Percentiles rank a stretch among this genome's conserved stretches.
phyloP scores from a whole-genome alignment of 2,329 filamentous ascomycete genomes.

The Pseudogymnoascus pannorum region DNA sequence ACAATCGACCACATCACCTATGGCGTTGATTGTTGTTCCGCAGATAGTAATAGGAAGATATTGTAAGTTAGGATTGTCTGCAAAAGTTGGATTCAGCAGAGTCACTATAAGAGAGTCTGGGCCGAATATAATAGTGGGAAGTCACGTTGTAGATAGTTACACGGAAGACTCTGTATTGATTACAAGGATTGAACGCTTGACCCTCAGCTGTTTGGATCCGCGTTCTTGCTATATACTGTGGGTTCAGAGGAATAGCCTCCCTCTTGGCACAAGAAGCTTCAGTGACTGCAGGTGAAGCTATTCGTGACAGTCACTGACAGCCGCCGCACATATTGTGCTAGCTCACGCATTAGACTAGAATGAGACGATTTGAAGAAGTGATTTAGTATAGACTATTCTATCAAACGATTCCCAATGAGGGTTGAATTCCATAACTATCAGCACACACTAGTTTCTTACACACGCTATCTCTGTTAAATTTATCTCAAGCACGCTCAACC shows the following conservation, averaged over 20 bases:
- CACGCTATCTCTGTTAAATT: background rate
- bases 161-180: too few relatives aligned
- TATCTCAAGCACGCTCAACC: background rate
- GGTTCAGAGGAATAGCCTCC: too few relatives aligned
- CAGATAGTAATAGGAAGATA: background rate
- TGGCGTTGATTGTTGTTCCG: background rate
- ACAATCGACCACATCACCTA: background rate
- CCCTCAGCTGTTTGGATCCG: too few relatives aligned
- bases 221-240: too few relatives aligned
- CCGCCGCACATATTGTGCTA: too few relatives aligned
- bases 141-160: too few relatives aligned
- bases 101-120: too few relatives aligned
- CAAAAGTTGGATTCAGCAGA: background rate
- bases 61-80: background rate
- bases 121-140: too few relatives aligned
- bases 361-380: background rate
- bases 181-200: too few relatives aligned
- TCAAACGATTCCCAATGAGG: background rate
- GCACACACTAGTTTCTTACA: background rate
- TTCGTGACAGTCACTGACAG: too few relatives aligned
- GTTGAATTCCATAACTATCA: background rate
- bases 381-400: background rate
- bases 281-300: too few relatives aligned
- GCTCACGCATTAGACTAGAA: background rate
- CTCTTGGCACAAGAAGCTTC: too few relatives aligned